Evolutionary conservation across 1,284 basidiomycete genomes (phyloP), one percentile per base, ranked within the genome.

Genomic region (Sparassis latifolia): DNA sequence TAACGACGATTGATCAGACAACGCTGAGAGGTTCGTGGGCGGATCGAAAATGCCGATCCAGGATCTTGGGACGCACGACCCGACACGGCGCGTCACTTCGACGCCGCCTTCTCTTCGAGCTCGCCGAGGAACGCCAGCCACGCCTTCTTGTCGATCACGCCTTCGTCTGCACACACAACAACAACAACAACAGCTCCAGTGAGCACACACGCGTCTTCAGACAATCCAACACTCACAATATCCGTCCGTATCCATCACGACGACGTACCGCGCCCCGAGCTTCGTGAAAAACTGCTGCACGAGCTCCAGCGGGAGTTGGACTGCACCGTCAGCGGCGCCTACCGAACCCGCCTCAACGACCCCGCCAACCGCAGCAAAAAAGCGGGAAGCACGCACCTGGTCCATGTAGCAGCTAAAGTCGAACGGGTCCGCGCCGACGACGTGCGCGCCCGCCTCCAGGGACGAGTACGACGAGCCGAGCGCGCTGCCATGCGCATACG

Each of bases 231-330:
- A 77, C 87, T 65, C 61, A 91, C 89, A 97, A 48, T 84, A 71
- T 2, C 95, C 94, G 50, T 89, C 82, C 2, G 80, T 71, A 65
- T 97, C 91, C 2, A 80, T 86, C 4, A 97, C 84, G 29, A 97
- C 76, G 30, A 97, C 81, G 60, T 93, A 93, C 55, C 91, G 79
- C n/a, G 89, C 88, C 0, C 94, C 94, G 10, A 97, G 79, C 67
- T 96, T 96, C 54, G 85, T 85, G 61, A 97, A 97, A 62, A 94
- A 79, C 64, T 93, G 89, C 61, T 97, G 94, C 1, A 97, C 80
- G 49, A 96, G 77, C 66, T 96, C 91, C 52, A 95, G 73, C 1
- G 93, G 91, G 90, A 87, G 64, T 93, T 87, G 1, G 80, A 81
- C 57, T 84, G 83, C 27, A 94, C 79, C 0, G 85, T 92, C 58